Conservation (phyloP, 495 filamentous ascomycete species). For the Lasiosphaeria ovina region DNA sequence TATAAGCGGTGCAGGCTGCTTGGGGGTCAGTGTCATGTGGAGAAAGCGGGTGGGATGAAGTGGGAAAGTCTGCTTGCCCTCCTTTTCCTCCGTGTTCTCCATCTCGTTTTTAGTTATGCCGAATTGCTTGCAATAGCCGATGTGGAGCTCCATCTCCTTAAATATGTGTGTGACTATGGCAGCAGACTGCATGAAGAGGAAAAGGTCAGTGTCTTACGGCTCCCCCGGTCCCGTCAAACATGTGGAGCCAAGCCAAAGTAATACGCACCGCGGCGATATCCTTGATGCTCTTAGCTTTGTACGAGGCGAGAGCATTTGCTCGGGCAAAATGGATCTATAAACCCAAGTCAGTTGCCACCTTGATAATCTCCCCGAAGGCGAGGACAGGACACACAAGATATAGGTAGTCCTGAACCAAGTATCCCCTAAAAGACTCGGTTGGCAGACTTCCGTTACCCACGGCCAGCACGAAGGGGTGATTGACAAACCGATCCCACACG, state of each 20-base stretch:
- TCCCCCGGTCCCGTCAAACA: conserved; percentile 20
- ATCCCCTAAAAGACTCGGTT: conserved; percentile 72
- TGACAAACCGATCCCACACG: conserved; percentile 69
- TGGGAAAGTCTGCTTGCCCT: conserved; percentile 49
- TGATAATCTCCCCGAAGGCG: no score
- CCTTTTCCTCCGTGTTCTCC: conserved; percentile 66
- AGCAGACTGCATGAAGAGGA: conserved; percentile 52
- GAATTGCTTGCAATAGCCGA: conserved; percentile 76
- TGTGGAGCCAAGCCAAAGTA: background rate
- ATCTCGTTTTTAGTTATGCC: conserved; percentile 76
- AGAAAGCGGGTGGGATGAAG: background rate
- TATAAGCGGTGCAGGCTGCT: conserved; percentile 71
- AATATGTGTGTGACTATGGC: conserved; percentile 70
- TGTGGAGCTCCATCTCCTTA: conserved; percentile 74
- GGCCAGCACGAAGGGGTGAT: conserved; percentile 77
- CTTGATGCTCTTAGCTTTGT: conserved; percentile 72
- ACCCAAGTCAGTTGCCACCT: background rate
- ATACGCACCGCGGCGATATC: conserved; percentile 63
- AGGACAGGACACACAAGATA: conserved; percentile 61
- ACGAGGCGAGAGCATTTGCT: conserved; percentile 77
- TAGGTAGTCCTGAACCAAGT: conserved; percentile 86
- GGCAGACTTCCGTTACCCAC: conserved; percentile 73
- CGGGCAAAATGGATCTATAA: conserved; percentile 68
- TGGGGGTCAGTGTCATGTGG: conserved; percentile 1
- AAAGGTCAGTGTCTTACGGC: background rate